Base-by-base conservation (phyloP, 2,329 filamentous ascomycete genomes). In the Emergomyces pasteurianus region DNA sequence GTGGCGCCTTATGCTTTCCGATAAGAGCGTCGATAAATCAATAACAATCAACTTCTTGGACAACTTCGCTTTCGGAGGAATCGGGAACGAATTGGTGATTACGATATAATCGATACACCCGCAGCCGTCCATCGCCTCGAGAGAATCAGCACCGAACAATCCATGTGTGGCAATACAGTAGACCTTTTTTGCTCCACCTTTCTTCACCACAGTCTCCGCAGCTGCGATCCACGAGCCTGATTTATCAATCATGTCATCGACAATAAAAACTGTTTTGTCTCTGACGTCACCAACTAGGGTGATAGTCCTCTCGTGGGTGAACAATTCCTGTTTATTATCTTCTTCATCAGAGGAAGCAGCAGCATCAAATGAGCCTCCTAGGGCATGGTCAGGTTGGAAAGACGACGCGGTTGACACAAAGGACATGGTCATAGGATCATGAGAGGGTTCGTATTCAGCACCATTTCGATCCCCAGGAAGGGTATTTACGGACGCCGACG, bases 201-300 rank as follows among this genome's bases (percentile, higher is more conserved):
- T 85, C 80, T 97, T 97, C 59, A 96, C 89, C 1, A 96, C 92
- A 0, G 92, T 95, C 79, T 99, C 94, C 14, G 94, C 94, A 7
- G 94, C 94, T 6, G 92, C 92, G 67, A 99, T 95, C 94, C 94
- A 99, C 7, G 90, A 96, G 16, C 88, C 90, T 10, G 91, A 86
- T 78, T 96, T 96, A 77, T 99, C 94, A 70, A 99, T 96, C 89
- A 99, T 97, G 73, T 99, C 94, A 73, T 99, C 94, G 57, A 99
- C 89, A 63, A 99, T 91, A 72, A 99, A 88, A 59, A 97, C 94
- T 0, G 90, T 87, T 62, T 90, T 85, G 71, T 90, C 86, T 70
- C 86, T 88, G 63, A 99, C 94, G 69, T 97, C 90, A 63, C 94
- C 94, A 16, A 99, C 94, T n/a, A 99, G 81, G 0, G 94, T 99